These are phyloP conservation scores for Boletus tylopilopsis DNA, from an alignment of 768 basidiomycete genomes.

Conservation along the genomic window DNA sequence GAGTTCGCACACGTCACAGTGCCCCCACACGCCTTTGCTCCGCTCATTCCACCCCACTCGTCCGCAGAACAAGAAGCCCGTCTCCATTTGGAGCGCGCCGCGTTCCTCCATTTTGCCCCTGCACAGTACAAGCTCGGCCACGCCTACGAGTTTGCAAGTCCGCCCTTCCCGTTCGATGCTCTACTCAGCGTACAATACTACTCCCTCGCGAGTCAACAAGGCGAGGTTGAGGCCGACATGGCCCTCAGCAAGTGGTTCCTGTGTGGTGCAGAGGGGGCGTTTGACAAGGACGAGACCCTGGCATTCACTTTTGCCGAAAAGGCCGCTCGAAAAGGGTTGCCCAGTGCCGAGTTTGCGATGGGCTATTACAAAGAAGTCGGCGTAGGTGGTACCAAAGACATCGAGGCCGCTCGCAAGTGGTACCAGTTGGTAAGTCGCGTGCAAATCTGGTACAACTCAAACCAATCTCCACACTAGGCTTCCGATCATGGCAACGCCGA, in stretches of 20 bases:
- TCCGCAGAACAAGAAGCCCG: conserved; percentile 58
- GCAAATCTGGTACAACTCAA: neutral
- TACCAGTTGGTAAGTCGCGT: conserved; percentile 54
- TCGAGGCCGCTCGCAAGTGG: conserved; percentile 70
- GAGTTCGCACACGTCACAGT: conserved; percentile 74
- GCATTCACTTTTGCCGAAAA: conserved; percentile 91
- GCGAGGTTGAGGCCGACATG: conserved; percentile 94
- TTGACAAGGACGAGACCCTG: conserved; percentile 84
- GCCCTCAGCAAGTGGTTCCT: conserved; percentile 97
- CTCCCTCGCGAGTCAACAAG: conserved; percentile 73
- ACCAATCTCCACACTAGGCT: conserved; percentile 34
- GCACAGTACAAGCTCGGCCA: conserved; percentile 93
- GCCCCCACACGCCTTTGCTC: conserved; percentile 46
- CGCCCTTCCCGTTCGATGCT: conserved; percentile 85
- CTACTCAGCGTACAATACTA: conserved; percentile 91
- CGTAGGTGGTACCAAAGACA: conserved; percentile 66
- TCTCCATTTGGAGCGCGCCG: conserved; percentile 76
- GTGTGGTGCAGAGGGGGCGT: conserved; percentile 72
- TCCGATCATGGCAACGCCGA: conserved; percentile 76
- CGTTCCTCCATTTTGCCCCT: conserved; percentile 78
- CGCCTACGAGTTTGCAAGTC: conserved; percentile 85
- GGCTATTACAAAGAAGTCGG: conserved; percentile 95
- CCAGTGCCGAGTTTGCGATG: conserved; percentile 90
- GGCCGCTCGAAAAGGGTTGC: conserved; percentile 67
- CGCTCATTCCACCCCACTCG: conserved; percentile 51